phyloP scores from a whole-genome alignment of 2,329 filamentous ascomycete genomes.

The Fusarium tupiense region DNA sequence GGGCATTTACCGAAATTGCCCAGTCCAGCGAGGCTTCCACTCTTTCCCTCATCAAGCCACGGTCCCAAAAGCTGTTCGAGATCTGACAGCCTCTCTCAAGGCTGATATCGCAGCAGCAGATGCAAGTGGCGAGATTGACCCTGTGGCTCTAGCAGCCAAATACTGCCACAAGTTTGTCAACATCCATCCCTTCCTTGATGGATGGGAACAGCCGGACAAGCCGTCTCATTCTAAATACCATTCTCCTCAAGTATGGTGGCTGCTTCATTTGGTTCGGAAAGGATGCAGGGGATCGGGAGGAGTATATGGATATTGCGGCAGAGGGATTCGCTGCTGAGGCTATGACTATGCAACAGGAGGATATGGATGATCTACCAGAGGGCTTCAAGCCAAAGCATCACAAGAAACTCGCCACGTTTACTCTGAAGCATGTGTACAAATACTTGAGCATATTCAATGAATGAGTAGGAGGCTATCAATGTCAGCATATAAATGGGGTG shows the following conservation, averaged over 20 bases:
- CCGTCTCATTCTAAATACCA: constrained; percentile 46
- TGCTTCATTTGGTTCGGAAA: background rate
- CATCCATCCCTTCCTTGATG: constrained; percentile 50
- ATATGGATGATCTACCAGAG: background rate
- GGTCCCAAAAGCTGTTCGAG: constrained; percentile 26
- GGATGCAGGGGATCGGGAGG: accelerated
- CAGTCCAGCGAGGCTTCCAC: background rate
- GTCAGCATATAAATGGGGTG: no score
- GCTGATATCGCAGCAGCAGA: constrained; percentile 29
- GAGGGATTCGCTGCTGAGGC: background rate
- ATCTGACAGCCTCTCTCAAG: constrained; percentile 24
- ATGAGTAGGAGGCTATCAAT: no score
- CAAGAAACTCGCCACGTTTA: background rate
- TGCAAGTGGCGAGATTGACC: constrained; percentile 24
- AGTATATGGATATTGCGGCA: background rate
- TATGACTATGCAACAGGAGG: background rate
- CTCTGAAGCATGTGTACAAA: background rate
- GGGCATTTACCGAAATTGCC: accelerated
- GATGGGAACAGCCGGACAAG: constrained; percentile 49
- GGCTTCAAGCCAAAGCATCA: background rate
- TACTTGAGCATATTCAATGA: no score
- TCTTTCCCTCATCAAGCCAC: background rate
- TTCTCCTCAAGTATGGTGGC: constrained; percentile 41
- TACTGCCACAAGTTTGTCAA: constrained; percentile 45
- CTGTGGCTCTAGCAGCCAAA: constrained; percentile 42